A percentile compares a stretch with the other conserved stretches of the same genome.
Conservation (phyloP, 2,329 filamentous ascomycete species). For the Aspergillus sp. region DNA sequence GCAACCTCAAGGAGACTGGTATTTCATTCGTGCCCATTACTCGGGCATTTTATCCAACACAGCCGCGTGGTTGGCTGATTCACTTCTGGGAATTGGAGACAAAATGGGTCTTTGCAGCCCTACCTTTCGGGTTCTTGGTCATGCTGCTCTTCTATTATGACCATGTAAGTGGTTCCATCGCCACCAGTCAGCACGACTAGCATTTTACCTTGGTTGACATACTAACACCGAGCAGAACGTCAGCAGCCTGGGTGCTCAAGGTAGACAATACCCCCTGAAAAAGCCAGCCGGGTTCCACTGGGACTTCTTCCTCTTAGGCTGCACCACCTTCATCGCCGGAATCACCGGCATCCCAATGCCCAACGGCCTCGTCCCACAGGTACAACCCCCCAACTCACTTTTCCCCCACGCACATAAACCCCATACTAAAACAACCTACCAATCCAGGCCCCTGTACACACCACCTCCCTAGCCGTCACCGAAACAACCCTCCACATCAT, state of each 20-base stretch:
- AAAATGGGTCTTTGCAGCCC: slow-evolving; percentile 72
- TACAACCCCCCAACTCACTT: slow-evolving; percentile 51
- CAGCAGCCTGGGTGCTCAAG: slow-evolving; percentile 74
- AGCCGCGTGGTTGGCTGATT: slow-evolving; percentile 71
- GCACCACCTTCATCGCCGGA: slow-evolving; percentile 72
- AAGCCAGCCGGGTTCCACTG: slow-evolving; percentile 82
- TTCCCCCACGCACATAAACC: slow-evolving; percentile 22
- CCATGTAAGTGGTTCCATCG: slow-evolving; percentile 64
- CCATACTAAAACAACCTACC: background rate
- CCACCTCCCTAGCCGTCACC: slow-evolving; percentile 66
- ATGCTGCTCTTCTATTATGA: slow-evolving; percentile 86
- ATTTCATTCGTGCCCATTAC: slow-evolving; percentile 72
- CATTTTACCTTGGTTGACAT: background rate
- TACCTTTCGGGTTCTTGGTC: slow-evolving; percentile 77
- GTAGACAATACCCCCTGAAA: slow-evolving; percentile 73
- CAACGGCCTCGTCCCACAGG: slow-evolving; percentile 77
- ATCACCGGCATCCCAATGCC: slow-evolving; percentile 74
- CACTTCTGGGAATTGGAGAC: slow-evolving; percentile 74
- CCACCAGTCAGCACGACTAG: slow-evolving; percentile 17
- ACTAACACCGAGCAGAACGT: slow-evolving; percentile 53
- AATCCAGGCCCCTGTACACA: slow-evolving; percentile 58
- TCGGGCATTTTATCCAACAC: slow-evolving; percentile 73
- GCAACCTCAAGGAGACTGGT: slow-evolving; percentile 68
- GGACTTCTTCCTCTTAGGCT: slow-evolving; percentile 75
- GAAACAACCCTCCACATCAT: slow-evolving; percentile 73